These are phyloP conservation scores for Lasiosphaeris hirsuta DNA, from an alignment of 495 filamentous ascomycete species.

Conservation along the genomic window DNA sequence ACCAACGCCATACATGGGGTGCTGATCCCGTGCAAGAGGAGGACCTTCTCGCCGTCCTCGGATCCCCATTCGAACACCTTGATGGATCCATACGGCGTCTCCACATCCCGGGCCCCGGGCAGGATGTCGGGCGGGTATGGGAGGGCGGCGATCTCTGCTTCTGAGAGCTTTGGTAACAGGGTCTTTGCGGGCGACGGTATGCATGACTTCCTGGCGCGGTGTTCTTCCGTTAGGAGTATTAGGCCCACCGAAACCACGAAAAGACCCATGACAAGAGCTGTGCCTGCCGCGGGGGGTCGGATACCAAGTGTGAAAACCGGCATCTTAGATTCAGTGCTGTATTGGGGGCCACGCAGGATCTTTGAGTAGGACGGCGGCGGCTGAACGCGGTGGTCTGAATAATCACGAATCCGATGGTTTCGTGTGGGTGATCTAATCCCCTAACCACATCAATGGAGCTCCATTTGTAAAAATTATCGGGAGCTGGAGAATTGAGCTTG, in stretches of 20 bases:
- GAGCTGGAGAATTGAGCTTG: too few species aligned
- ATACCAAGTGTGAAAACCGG: conserved; percentile 13
- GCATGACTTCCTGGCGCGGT: not conserved
- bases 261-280: conserved; percentile 21
- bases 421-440: too few species aligned
- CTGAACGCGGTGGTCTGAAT: too few species aligned
- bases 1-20: conserved; percentile 69
- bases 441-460: too few species aligned
- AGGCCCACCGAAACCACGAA: conserved; percentile 20
- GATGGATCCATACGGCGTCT: conserved; percentile 69
- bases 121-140: conserved; percentile 73
- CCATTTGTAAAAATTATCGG: too few species aligned
- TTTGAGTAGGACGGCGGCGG: not conserved
- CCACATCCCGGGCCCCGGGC: conserved; percentile 71
- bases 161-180: conserved; percentile 21
- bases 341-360: too few species aligned
- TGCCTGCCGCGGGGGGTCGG: conserved; percentile 6
- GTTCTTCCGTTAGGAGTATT: conserved; percentile 1
- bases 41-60: conserved; percentile 63
- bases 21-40: conserved; percentile 77
- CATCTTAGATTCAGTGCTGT: not conserved
- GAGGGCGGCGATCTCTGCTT: conserved; percentile 18
- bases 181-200: conserved; percentile 26
- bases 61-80: conserved; percentile 83
- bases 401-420: too few species aligned